Base-by-base conservation (phyloP, 306 rosid genomes). In the Hylodesmum podocarpum region DNA sequence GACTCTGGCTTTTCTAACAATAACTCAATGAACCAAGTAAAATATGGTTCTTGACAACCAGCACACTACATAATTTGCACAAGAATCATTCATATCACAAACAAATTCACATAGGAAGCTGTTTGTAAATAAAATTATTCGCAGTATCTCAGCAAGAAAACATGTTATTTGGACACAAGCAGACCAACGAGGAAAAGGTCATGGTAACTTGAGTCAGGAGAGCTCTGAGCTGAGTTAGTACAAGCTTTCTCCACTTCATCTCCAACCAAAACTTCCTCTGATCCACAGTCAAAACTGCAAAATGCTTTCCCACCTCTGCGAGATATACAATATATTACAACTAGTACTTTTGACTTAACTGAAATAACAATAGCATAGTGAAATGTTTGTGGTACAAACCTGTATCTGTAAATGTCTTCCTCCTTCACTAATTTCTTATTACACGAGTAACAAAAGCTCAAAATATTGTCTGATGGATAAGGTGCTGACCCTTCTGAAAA, bases 261-360 rank as follows among this genome's bases (percentile, higher is more conserved):
- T 72, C 79, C 93, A 0, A 70, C 76, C 51, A 72, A 86, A 76
- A 71, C 77, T 74, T 77, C 88, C 80, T 86, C 80, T 11, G 83
- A 77, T 28, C 66, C 83, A 83, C 97, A 82, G 34, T 69, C 80
- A 50, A 83, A 77, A 78, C 96, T 82, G 86, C 96, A 93, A 85
- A 89, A 88, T 46, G 88, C 89, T 84, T 93, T 87, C 72, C 77
- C 88, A 50, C 81, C 87, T 61, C 92, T 89, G 88, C 80, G 54
- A 70, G 41, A 76, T 54, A 67, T 46, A 25, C 21, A 67, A 53
- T 39, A 70, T 47, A 76, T 57, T 47, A 79, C 41, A 50, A 75
- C 63, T 81, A 40, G 54, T 28, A 44, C 34, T 66, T 74, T 37
- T 15, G 66, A 21, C 43, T 21, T 15, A 22, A 63, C 24, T 57